Evolutionary conservation across 1,284 basidiomycete genomes (phyloP).

Genomic region (Puccinia coronata): DNA sequence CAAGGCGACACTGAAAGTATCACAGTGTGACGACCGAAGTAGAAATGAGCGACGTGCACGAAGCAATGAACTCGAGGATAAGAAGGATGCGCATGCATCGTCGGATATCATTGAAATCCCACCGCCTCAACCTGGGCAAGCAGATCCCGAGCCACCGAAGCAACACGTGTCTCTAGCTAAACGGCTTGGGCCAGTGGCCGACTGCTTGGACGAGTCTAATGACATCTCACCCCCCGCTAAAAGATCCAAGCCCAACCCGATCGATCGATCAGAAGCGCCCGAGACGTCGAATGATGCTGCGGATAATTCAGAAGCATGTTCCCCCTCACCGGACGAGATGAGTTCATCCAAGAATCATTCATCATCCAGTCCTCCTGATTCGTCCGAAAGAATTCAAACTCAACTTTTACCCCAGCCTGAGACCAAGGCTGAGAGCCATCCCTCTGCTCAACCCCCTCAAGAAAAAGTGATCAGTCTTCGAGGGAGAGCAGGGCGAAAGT

Average conservation of each 20-base stretch:
- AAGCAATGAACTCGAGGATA: slow-evolving; percentile 25
- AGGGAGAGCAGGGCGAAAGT: slow-evolving; percentile 32
- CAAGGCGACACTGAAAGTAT: background rate
- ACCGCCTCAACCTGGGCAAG: background rate
- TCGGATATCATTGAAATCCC: slow-evolving; percentile 10
- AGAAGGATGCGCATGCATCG: slow-evolving; percentile 6
- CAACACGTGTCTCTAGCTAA: slow-evolving; percentile 27
- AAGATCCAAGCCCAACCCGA: slow-evolving; percentile 19
- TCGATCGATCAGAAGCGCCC: slow-evolving; percentile 1
- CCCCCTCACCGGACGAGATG: background rate
- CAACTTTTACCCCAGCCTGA: background rate
- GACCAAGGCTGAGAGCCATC: background rate
- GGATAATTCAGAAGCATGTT: background rate
- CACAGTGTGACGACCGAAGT: background rate
- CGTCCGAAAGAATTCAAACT: background rate
- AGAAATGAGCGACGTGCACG: background rate
- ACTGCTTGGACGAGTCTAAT: background rate
- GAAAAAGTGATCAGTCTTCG: slow-evolving; percentile 46
- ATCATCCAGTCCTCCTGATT: slow-evolving; percentile 19
- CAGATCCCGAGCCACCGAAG: background rate
- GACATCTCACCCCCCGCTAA: slow-evolving; percentile 27
- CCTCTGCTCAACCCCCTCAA: background rate
- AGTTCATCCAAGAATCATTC: background rate
- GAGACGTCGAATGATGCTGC: background rate
- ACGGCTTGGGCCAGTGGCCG: slow-evolving; percentile 39